Conservation (phyloP, 768 basidiomycete species). For the Amanita pallidorosea region DNA sequence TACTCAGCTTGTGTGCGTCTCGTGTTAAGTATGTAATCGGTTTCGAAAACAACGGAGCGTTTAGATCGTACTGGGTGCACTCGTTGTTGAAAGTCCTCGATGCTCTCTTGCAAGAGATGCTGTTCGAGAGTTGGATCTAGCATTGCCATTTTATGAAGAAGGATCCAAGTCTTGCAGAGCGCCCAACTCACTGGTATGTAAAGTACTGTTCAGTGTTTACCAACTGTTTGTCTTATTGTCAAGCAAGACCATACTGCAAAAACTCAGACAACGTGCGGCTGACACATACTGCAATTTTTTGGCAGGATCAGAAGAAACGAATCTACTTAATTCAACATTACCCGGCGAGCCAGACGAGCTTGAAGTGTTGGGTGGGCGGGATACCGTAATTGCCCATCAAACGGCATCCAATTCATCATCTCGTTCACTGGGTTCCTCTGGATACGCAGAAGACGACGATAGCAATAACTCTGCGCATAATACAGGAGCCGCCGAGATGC, state of each 20-base stretch:
- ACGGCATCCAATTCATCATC: constrained; percentile 20
- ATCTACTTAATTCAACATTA: neutral
- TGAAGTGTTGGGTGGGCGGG: constrained; percentile 27
- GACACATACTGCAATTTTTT: constrained; percentile 18
- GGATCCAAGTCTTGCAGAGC: constrained; percentile 28
- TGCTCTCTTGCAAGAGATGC: constrained; percentile 30
- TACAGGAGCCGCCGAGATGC: constrained; percentile 13
- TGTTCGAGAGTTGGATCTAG: constrained; percentile 23
- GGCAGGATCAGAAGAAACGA: constrained; percentile 11
- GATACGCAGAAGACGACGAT: constrained; percentile 8
- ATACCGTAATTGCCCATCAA: constrained; percentile 20
- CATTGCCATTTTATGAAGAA: constrained; percentile 30
- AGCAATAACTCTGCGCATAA: constrained; percentile 15
- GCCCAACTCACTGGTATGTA: constrained; percentile 22
- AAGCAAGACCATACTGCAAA: constrained; percentile 24
- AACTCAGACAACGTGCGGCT: constrained; percentile 24
- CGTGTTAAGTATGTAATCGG: neutral
- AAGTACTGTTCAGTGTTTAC: neutral
- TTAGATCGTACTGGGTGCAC: constrained; percentile 34
- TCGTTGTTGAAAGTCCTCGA: constrained; percentile 34
- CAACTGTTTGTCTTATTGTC: neutral
- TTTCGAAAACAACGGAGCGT: constrained; percentile 12
- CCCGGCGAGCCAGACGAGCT: constrained; percentile 21
- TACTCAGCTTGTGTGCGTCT: constrained; percentile 38
- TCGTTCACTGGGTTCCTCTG: constrained; percentile 10